A percentile compares a stretch with the other conserved stretches of the same genome.
Evolutionary conservation across 176 grass and related monocot species (phyloP).

Genomic region (Hsuehochloa calcarea): DNA sequence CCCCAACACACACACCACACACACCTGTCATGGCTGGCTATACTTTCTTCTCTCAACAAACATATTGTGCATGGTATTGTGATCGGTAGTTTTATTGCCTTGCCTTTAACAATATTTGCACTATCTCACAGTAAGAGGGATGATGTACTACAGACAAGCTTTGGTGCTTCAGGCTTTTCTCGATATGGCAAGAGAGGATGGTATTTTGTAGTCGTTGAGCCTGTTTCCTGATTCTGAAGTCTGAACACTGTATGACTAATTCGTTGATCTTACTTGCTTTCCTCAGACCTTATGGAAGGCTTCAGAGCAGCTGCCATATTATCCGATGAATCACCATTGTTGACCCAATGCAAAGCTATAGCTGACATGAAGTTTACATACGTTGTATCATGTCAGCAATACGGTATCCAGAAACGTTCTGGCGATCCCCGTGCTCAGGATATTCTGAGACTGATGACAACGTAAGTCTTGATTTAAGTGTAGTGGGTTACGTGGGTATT

Average conservation of each 20-base stretch:
- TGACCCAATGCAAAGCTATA: constrained; percentile 84
- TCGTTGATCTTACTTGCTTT: constrained; percentile 30
- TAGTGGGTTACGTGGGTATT: neutral
- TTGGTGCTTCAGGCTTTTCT: constrained; percentile 94
- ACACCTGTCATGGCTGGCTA: neutral
- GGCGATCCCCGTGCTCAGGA: constrained; percentile 68
- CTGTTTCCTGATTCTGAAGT: constrained; percentile 27
- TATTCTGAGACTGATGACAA: constrained; percentile 89
- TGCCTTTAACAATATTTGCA: constrained; percentile 14
- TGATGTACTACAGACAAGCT: constrained; percentile 99
- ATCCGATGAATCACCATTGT: constrained; percentile 66
- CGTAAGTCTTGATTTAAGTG: constrained; percentile 47
- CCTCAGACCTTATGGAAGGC: constrained; percentile 87
- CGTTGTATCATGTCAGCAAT: constrained; percentile 94
- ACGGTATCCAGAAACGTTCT: constrained; percentile 95
- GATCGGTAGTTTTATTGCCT: neutral
- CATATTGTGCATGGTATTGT: neutral
- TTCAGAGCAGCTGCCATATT: constrained; percentile 71
- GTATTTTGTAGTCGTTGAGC: constrained; percentile 35
- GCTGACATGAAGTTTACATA: constrained; percentile 99
- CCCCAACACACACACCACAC: too few species aligned
- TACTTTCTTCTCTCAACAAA: neutral
- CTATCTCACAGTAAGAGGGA: constrained; percentile 74
- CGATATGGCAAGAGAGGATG: constrained; percentile 89
- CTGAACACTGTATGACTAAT: neutral